Evolutionary conservation across 2,329 filamentous ascomycete genomes (phyloP), one percentile per base, ranked within the genome.

Genomic region (Verticillium nubilum): DNA sequence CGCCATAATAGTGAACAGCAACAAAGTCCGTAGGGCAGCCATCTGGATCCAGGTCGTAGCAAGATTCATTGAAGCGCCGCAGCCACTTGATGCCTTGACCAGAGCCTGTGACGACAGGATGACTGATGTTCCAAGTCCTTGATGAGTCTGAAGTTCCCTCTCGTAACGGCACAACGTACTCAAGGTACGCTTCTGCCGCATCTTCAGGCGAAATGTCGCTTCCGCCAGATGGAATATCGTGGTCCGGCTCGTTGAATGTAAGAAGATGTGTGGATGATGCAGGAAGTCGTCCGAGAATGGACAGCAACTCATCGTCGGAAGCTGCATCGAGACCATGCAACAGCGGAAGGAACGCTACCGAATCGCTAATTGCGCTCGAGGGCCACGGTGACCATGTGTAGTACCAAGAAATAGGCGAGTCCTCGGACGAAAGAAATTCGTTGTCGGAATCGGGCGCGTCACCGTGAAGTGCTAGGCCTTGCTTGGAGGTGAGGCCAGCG

Each of bases 241-340:
- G 75, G 58, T 78, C 76, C 1, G 76, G 76, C 58, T 78, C 76
- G 60, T 78, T 78, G 59, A 78, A 78, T 0, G 69, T 69, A 23
- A 78, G 68, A 2, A 78, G 66, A 53, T 75, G 73, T 0, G 70
- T 75, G 0, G 75, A 75, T 1, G 72, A 70, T 4, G 61, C 61
- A 0, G 74, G 69, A 1, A 76, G 65, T 0, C 50, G 52, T 54
- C 63, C 59, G 7, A 77, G 65, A 2, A 65, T 65, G 2, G 64
- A 57, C 19, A 61, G 58, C 1, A 74, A 67, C 3, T 69, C 59
- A 1, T 63, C 57, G 31, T 70, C 66, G 0, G 64, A 61, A 2
- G 73, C 70, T 52, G 75, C 68, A 31, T 72, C 69, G 25, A 75
- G 62, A 6, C 73, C 70, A 27, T 76, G 75, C 15, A 78, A 65